Percentiles rank a stretch among this genome's conserved stretches.
These are phyloP conservation scores for Phytophthora capsici DNA, from an alignment of 352 stramenopile genomes.

Conservation along the genomic window DNA sequence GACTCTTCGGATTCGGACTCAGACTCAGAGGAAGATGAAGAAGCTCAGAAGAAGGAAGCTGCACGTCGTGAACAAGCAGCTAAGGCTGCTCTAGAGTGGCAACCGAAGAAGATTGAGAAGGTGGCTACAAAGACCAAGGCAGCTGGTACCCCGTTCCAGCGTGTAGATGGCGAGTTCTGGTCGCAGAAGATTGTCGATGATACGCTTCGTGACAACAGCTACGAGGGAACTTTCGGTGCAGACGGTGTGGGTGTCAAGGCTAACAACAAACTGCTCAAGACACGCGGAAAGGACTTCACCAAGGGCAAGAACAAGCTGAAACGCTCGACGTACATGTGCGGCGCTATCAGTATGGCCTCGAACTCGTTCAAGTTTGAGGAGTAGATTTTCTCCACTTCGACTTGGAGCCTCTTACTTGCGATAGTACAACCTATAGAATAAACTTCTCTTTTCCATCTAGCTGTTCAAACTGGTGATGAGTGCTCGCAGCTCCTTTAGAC, in stretches of 20 bases:
- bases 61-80: slow-evolving; percentile 73
- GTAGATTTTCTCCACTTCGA: slow-evolving; percentile 11
- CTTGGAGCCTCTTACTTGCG: slow-evolving; percentile 24
- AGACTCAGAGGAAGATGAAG: slow-evolving; percentile 67
- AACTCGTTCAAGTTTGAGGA: slow-evolving; percentile 95
- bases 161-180: slow-evolving; percentile 98
- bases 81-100: slow-evolving; percentile 92
- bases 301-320: slow-evolving; percentile 99
- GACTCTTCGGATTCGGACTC: slow-evolving; percentile 51
- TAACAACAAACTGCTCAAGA: slow-evolving; percentile 97
- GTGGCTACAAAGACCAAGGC: slow-evolving; percentile 70
- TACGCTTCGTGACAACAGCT: slow-evolving; percentile 98
- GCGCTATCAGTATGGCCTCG: slow-evolving; percentile 92
- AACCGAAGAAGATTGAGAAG: slow-evolving; percentile 89
- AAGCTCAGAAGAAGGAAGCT: slow-evolving; percentile 79
- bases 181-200: slow-evolving; percentile 91
- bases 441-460: slow-evolving; percentile 33
- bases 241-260: slow-evolving; percentile 97
- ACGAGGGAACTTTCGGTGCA: slow-evolving; percentile 96
- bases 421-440: slow-evolving; percentile 56
- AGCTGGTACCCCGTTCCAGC: slow-evolving; percentile 96
- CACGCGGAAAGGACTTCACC: slow-evolving; percentile 99
- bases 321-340: slow-evolving; percentile 95
- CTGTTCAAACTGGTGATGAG: slow-evolving; percentile 32
- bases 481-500: slow-evolving; percentile 45